A percentile compares a stretch with the other conserved stretches of the same genome.
These are phyloP conservation scores for Cardamine resedifolia DNA, from an alignment of 345 rosid genomes.

Conservation along the genomic window DNA sequence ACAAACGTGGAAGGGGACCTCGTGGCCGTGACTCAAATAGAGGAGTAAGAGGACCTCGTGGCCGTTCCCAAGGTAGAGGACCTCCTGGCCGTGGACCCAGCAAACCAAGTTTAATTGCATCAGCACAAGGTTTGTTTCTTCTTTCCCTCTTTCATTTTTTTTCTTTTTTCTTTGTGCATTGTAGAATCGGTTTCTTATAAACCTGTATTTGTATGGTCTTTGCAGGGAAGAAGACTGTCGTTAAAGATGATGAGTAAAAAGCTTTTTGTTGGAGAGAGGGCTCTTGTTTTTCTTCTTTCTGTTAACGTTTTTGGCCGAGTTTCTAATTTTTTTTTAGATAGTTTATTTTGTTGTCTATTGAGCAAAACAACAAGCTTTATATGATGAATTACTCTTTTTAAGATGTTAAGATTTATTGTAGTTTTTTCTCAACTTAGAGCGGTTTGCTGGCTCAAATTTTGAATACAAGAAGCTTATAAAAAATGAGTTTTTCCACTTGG, in stretches of 20 bases:
- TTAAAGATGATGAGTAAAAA: constrained; percentile 32
- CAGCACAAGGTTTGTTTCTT: constrained; percentile 29
- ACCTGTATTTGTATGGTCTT: constrained; percentile 1
- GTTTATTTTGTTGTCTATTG: too few species aligned
- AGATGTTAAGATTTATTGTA: background rate
- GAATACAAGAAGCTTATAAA: background rate
- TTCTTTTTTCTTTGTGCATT: background rate
- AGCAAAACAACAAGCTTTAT: background rate
- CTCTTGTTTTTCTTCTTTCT: background rate
- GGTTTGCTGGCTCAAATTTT: background rate
- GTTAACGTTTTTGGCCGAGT: background rate
- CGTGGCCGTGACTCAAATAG: background rate
- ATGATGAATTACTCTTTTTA: background rate
- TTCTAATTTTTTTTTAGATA: background rate
- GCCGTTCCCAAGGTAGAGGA: constrained; percentile 5
- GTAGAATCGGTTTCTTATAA: background rate
- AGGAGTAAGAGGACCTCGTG: constrained; percentile 35
- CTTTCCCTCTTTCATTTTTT: background rate
- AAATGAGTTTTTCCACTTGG: too few species aligned
- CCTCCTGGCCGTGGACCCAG: constrained; percentile 26
- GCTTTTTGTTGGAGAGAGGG: background rate
- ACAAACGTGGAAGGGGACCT: background rate
- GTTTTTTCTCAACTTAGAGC: background rate
- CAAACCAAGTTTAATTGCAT: constrained; percentile 42
- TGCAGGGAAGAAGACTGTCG: constrained; percentile 45